Base-by-base conservation (phyloP, 169 alveolate species). In the Plasmodium billcollinsi region DNA sequence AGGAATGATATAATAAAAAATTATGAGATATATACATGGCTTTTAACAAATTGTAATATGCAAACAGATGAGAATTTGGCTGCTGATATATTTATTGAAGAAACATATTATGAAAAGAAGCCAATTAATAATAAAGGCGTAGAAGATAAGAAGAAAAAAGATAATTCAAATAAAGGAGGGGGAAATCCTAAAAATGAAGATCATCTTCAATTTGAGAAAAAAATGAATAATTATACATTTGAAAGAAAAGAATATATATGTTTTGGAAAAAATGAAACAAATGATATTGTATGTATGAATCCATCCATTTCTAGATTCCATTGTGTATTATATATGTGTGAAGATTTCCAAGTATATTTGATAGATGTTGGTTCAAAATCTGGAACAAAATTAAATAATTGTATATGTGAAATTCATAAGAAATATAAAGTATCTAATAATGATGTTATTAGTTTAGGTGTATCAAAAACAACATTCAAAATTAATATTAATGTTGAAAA, bases 241-340 rank as follows among this genome's bases (percentile, higher is more conserved):
- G 61, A 59, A n/a, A 47, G 24, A 26, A 86, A 86, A 52, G 92
- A 71, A 72, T 86, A 56, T 86, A 86, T 86, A 71, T 86, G 88
- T 45, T 86, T 86, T 72, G 92, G 92, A 6, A 86, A 86, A 61
- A 86, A 86, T 72, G 86, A 71, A 3, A 33, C 43, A 2, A 86
- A 86, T 72, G 92, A 86, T 62, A 86, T 86, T 71, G 72, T 86
- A 39, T 86, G 92, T 52, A 39, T 86, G 26, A 86, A 86, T n/a
- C 92, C 92, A 45, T 86, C 92, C 20, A 86, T 86, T 43, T 86
- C 92, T 3, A 70, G 92, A 61, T 85, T 70, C 58, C 92, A 85
- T 39, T 85, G 92, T 71, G 39, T 85, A 18, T 45, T 85, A 43
- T 85, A 20, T 71, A 67, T 85, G 52, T 70, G 74, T 3, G 72